Evolutionary conservation across 768 basidiomycete species (phyloP).

Genomic region (Cystobasidium onofrii): DNA sequence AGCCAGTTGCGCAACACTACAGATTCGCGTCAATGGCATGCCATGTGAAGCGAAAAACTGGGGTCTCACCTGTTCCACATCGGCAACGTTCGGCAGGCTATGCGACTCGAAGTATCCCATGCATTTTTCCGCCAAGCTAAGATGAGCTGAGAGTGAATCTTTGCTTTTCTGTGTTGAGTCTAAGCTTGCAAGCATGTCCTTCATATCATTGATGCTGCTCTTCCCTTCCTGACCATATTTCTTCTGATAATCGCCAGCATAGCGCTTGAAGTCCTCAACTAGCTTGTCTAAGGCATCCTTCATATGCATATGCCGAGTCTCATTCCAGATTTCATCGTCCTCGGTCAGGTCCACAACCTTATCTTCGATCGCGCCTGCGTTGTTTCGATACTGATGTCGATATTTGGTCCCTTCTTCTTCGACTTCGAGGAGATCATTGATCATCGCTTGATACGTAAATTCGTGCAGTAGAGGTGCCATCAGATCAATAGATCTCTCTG

Average conservation of each 20-base stretch:
- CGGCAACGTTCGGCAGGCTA: conserved; percentile 70
- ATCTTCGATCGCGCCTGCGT: conserved; percentile 72
- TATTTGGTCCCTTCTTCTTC: conserved; percentile 70
- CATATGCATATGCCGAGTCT: conserved; percentile 96
- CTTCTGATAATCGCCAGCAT: conserved; percentile 89
- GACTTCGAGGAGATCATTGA: conserved; percentile 82
- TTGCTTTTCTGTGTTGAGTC: conserved; percentile 92
- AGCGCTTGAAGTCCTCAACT: conserved; percentile 90
- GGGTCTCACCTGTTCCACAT: conserved; percentile 70
- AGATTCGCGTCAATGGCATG: not conserved
- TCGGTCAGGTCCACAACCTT: conserved; percentile 80
- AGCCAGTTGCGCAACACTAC: conserved; percentile 86
- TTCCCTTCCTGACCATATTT: conserved; percentile 54
- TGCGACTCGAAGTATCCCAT: conserved; percentile 87
- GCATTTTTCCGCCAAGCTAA: conserved; percentile 96
- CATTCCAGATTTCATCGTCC: conserved; percentile 78
- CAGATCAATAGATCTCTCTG: conserved; percentile 93
- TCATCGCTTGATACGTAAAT: conserved; percentile 99
- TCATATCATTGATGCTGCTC: conserved; percentile 90
- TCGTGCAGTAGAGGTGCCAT: conserved; percentile 86
- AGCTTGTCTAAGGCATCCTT: conserved; percentile 94
- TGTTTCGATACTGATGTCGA: conserved; percentile 88
- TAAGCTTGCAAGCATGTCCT: conserved; percentile 91
- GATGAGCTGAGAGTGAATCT: conserved; percentile 94
- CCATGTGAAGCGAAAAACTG: not conserved